Percentiles rank a stretch among this genome's conserved stretches.
Evolutionary conservation across 2,329 filamentous ascomycete genomes (phyloP).

Genomic region (Cytospora schulzeri): DNA sequence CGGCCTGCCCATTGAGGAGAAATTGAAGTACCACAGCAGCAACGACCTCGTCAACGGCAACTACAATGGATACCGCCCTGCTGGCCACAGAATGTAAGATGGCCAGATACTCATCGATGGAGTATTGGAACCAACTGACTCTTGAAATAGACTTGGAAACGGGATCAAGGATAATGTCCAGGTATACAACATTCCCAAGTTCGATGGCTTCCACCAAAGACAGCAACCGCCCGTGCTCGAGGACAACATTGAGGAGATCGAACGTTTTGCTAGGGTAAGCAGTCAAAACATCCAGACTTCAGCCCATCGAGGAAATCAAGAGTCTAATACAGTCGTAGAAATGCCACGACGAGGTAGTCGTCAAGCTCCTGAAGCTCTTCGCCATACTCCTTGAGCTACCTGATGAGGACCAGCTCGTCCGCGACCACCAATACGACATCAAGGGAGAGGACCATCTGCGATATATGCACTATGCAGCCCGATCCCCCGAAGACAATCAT

Average conservation of each 20-base stretch:
- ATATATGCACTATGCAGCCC: conserved; percentile 61
- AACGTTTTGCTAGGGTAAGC: conserved; percentile 47
- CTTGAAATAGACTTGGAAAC: conserved; percentile 15
- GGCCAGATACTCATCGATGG: too few species aligned
- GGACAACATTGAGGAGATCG: conserved; percentile 56
- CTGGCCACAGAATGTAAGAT: conserved; percentile 40
- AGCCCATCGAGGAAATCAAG: conserved; percentile 24
- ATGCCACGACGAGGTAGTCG: conserved; percentile 56
- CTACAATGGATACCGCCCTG: conserved; percentile 59
- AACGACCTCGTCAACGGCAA: conserved; percentile 52
- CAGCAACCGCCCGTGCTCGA: conserved; percentile 47
- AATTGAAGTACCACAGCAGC: conserved; percentile 53
- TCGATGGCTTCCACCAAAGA: conserved; percentile 36
- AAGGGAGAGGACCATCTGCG: conserved; percentile 63
- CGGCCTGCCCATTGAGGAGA: conserved; percentile 58
- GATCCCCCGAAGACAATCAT: conserved; percentile 50
- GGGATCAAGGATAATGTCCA: conserved; percentile 45
- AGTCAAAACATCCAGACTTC: background rate
- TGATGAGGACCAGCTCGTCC: conserved; percentile 57
- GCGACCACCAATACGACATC: conserved; percentile 59
- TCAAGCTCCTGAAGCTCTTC: conserved; percentile 60
- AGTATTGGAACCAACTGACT: background rate
- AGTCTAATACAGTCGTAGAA: conserved; percentile 37
- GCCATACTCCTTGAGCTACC: conserved; percentile 63
- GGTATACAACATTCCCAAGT: conserved; percentile 43